phyloP scores from a whole-genome alignment of 805 yeast genomes.

The Pichia scutulata region DNA sequence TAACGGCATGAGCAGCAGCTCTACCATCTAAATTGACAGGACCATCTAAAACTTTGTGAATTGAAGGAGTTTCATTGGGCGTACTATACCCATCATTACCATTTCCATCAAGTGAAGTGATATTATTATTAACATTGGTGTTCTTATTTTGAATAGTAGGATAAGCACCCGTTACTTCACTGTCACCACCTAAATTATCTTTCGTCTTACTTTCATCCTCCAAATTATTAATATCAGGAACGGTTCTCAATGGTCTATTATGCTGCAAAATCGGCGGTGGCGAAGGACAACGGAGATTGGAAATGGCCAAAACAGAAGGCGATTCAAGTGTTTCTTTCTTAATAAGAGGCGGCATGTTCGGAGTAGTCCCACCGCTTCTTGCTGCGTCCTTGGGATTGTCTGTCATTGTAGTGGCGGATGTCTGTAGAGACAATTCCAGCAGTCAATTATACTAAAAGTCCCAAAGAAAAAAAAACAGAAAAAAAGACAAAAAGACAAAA shows the following conservation, averaged over 20 bases:
- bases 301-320: slow-evolving; percentile 50
- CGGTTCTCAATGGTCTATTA: not conserved
- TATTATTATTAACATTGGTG: not conserved
- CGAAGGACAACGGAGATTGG: slow-evolving; percentile 57
- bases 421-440: too few relatives aligned
- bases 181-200: not conserved
- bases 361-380: not conserved
- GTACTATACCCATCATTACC: not conserved
- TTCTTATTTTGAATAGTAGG: not conserved
- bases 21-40: slow-evolving; percentile 16
- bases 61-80: slow-evolving; percentile 1
- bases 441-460: not conserved
- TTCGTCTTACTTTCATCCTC: not conserved
- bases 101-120: not conserved
- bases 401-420: not conserved
- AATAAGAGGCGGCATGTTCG: not conserved
- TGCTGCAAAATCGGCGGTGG: slow-evolving; percentile 59
- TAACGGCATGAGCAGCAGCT: slow-evolving; percentile 32
- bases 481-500: not conserved
- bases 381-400: not conserved
- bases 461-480: not conserved
- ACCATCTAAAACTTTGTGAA: slow-evolving; percentile 2
- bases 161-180: not conserved
- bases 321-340: slow-evolving; percentile 22
- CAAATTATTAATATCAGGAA: not conserved